These are phyloP conservation scores for Sphagnum magellanicum DNA, from an alignment of 228 moss, liverwort and hornwort species.

Conservation along the genomic window DNA sequence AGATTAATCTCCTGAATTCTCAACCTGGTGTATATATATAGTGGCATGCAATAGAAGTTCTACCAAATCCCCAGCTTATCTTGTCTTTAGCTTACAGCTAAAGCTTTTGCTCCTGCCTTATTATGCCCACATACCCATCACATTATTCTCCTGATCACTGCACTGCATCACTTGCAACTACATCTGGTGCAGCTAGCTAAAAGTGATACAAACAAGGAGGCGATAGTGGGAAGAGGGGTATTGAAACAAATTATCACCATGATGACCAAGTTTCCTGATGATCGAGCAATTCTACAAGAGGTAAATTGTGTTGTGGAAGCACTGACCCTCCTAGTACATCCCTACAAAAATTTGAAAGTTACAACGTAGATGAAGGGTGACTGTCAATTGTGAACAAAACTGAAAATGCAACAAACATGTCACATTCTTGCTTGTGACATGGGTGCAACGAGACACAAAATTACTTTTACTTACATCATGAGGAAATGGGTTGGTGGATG, in stretches of 20 bases:
- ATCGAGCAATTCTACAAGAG: constrained; percentile 36
- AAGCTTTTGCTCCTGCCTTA: constrained; percentile 2
- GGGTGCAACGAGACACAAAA: not conserved
- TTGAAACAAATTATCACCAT: constrained; percentile 21
- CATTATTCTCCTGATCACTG: too few species aligned
- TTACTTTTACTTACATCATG: not conserved
- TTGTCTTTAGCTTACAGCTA: too few species aligned
- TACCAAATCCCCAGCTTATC: too few species aligned
- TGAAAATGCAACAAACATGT: too few species aligned
- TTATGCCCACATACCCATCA: too few species aligned
- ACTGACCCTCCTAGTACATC: not conserved
- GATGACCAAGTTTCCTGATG: constrained; percentile 25
- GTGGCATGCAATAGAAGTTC: too few species aligned
- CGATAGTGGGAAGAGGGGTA: constrained; percentile 23
- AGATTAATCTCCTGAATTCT: too few species aligned
- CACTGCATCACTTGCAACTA: not conserved
- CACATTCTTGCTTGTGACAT: not conserved
- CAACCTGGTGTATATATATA: too few species aligned
- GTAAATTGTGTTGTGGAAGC: constrained; percentile 6
- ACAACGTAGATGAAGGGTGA: too few species aligned
- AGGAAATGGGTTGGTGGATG: not conserved
- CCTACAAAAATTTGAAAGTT: not conserved
- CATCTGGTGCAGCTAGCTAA: constrained; percentile 19
- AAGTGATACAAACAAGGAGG: constrained; percentile 44
- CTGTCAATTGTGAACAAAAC: too few species aligned